phyloP scores from a whole-genome alignment of 2,329 filamentous ascomycete species.

The Aspergillus piperis region DNA sequence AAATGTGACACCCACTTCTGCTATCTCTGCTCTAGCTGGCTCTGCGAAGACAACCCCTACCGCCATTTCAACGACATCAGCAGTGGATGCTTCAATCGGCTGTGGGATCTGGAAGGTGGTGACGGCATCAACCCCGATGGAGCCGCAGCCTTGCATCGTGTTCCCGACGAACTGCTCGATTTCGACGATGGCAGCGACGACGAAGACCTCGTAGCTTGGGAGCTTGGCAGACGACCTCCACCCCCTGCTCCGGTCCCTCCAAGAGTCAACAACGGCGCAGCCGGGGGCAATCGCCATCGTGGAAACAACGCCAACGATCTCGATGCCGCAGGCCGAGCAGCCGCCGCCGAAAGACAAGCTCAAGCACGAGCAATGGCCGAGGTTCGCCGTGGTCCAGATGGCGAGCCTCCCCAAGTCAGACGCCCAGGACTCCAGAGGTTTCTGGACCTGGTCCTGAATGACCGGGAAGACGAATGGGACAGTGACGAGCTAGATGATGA shows the following conservation, averaged over 20 bases:
- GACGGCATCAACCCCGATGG: conserved; percentile 57
- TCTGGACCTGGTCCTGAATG: conserved; percentile 53
- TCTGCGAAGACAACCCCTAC: conserved; percentile 80
- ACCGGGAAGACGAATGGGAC: conserved; percentile 62
- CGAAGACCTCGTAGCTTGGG: conserved; percentile 29
- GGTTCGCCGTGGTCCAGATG: conserved; percentile 32
- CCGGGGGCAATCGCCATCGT: conserved; percentile 31
- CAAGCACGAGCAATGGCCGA: conserved; percentile 44
- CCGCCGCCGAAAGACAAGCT: conserved; percentile 40
- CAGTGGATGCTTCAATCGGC: conserved; percentile 74
- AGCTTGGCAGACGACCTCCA: conserved; percentile 36
- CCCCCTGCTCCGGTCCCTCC: conserved; percentile 45
- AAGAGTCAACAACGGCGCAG: conserved; percentile 31
- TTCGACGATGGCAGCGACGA: conserved; percentile 39
- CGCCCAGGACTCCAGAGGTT: conserved; percentile 52
- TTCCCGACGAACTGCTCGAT: conserved; percentile 40
- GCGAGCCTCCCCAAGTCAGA: conserved; percentile 23
- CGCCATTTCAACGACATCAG: conserved; percentile 76
- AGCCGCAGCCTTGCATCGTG: conserved; percentile 44
- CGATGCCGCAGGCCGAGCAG: conserved; percentile 39
- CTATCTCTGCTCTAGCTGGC: conserved; percentile 88
- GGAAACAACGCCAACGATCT: conserved; percentile 27
- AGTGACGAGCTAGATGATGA: conserved; percentile 57
- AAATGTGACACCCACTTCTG: conserved; percentile 92
- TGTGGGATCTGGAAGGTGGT: conserved; percentile 88